Evolutionary conservation across 208 protist species (phyloP).

Genomic region (Leishmania aethiopica): DNA sequence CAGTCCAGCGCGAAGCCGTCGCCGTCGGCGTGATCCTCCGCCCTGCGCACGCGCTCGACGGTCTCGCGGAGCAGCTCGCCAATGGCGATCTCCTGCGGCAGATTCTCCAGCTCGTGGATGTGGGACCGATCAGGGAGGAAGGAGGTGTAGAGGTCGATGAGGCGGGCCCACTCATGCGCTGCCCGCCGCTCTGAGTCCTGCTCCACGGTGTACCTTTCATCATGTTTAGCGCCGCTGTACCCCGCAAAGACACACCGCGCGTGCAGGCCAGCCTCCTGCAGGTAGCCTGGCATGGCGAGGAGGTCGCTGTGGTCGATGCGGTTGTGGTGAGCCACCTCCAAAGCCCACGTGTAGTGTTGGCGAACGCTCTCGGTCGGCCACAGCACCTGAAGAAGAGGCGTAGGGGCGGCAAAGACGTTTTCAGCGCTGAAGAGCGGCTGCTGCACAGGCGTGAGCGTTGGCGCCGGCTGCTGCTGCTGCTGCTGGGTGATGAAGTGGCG

Average conservation of each 20-base stretch:
- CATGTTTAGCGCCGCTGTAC: neutral
- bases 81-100: constrained; percentile 83
- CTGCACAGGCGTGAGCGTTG: neutral
- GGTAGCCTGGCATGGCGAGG: constrained; percentile 17
- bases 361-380: constrained; percentile 14
- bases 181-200: neutral
- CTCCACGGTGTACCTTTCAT: neutral
- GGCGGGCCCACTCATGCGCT: constrained; percentile 27
- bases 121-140: constrained; percentile 74
- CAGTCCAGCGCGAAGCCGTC: constrained; percentile 28
- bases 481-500: neutral
- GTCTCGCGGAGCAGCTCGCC: constrained; percentile 55
- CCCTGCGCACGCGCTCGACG: constrained; percentile 8
- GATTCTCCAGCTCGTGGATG: constrained; percentile 83
- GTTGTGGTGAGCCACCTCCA: constrained; percentile 5
- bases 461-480: neutral
- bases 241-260: constrained; percentile 5
- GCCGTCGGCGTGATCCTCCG: neutral
- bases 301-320: constrained; percentile 14
- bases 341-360: constrained; percentile 9
- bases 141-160: constrained; percentile 72
- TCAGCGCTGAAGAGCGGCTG: neutral
- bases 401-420: constrained; percentile 15
- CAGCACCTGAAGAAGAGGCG: neutral
- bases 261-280: constrained; percentile 23